Evolutionary conservation across 2,329 filamentous ascomycete genomes (phyloP).

Genomic region (Nothophaeocryptopus gaeumannii): DNA sequence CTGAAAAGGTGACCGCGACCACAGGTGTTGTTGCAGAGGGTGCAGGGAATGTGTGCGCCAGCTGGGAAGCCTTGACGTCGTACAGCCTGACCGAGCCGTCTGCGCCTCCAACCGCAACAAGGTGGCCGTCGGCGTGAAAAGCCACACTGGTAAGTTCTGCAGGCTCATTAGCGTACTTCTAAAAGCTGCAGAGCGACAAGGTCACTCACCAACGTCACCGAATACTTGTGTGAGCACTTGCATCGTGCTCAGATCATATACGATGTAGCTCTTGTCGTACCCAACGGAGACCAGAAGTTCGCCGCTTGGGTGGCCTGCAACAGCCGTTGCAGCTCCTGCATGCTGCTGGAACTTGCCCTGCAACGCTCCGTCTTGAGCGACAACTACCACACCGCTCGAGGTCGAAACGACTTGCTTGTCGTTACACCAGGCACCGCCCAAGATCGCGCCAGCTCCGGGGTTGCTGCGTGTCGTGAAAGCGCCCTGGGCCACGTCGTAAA

Average conservation of each 20-base stretch:
- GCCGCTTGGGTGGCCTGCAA: conserved; percentile 79
- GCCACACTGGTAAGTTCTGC: conserved; percentile 70
- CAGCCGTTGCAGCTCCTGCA: conserved; percentile 72
- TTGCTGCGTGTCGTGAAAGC: conserved; percentile 69
- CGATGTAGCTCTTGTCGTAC: conserved; percentile 84
- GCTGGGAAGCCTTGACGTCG: conserved; percentile 75
- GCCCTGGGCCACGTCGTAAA: conserved; percentile 76
- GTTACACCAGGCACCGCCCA: conserved; percentile 63
- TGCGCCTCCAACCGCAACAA: conserved; percentile 79
- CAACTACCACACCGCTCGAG: conserved; percentile 72
- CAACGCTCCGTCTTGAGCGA: conserved; percentile 70
- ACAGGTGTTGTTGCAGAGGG: conserved; percentile 59
- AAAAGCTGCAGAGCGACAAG: neutral
- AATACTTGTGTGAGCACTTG: conserved; percentile 74
- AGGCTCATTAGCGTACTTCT: conserved; percentile 28
- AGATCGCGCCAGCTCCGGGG: conserved; percentile 63
- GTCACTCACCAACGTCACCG: conserved; percentile 69
- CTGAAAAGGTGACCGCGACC: conserved; percentile 78
- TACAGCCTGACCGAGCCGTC: conserved; percentile 84
- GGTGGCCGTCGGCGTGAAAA: conserved; percentile 96
- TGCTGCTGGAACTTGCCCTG: conserved; percentile 73
- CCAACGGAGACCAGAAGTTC: conserved; percentile 83
- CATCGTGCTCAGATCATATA: conserved; percentile 73
- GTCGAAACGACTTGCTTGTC: conserved; percentile 70
- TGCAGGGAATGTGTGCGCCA: conserved; percentile 67